Evolutionary conservation across 2,329 filamentous ascomycete species (phyloP).

Genomic region (Septoria linicola): DNA sequence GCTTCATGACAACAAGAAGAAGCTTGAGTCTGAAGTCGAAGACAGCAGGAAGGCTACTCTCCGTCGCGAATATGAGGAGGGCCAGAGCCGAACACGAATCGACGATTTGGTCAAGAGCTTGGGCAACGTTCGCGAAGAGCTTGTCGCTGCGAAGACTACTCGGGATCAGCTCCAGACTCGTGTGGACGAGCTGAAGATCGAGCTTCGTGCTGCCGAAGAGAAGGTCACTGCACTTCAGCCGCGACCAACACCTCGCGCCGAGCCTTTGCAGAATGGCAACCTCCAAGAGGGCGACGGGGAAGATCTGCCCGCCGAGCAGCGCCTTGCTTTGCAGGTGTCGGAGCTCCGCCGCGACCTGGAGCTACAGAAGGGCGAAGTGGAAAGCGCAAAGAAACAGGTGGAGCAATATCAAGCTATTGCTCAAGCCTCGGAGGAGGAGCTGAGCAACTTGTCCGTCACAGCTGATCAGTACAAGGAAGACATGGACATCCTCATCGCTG

Average conservation of each 20-base stretch:
- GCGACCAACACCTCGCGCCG: constrained; percentile 66
- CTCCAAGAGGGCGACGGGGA: constrained; percentile 52
- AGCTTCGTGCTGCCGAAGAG: constrained; percentile 86
- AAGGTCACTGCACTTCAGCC: constrained; percentile 77
- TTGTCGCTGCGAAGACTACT: constrained; percentile 80
- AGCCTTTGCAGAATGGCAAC: constrained; percentile 40
- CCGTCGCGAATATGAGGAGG: constrained; percentile 85
- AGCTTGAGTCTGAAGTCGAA: constrained; percentile 77
- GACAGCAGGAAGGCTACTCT: constrained; percentile 79
- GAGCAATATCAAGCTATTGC: constrained; percentile 89
- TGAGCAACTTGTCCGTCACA: constrained; percentile 74
- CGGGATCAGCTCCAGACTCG: constrained; percentile 85
- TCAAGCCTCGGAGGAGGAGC: constrained; percentile 80
- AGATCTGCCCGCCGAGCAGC: constrained; percentile 68
- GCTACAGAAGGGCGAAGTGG: constrained; percentile 73
- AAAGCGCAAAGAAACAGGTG: constrained; percentile 74
- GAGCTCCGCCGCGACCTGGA: constrained; percentile 87
- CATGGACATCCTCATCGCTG: constrained; percentile 69
- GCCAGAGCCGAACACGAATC: constrained; percentile 85
- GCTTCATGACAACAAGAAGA: constrained; percentile 73
- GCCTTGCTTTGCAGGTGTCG: constrained; percentile 77
- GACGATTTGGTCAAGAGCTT: constrained; percentile 84
- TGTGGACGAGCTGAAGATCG: constrained; percentile 84
- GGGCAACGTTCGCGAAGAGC: constrained; percentile 78
- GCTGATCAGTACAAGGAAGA: constrained; percentile 88